Evolutionary conservation across 2,329 filamentous ascomycete species (phyloP), one percentile per base, ranked within the genome.

Genomic region (Mariannaea sp.): DNA sequence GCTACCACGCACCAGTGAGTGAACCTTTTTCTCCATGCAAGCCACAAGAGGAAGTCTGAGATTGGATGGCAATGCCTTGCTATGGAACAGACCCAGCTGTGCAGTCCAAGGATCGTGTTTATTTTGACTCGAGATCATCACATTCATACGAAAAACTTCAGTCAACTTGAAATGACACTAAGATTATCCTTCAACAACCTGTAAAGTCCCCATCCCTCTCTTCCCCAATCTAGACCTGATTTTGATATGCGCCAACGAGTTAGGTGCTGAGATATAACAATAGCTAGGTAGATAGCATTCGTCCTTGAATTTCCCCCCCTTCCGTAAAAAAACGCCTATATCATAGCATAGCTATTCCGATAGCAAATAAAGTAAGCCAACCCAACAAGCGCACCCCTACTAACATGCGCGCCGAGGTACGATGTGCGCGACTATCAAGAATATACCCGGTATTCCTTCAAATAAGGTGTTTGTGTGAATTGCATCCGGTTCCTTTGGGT

Each of bases 271-370:
- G 41, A 49, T 54, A 49, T 45, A 54, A 36, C 33, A 49, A 30
- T 27, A 33, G 30, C 32, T 35, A 30, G 16, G 16, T 39, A 45
- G n/a, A 30, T 38, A 41, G 36, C 38, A 36, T 16, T 38, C 42
- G 46, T 30, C 51, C 45, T 39, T 39, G 20, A 41, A 45, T 54
- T 26, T 40, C 51, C 47, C 39, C n/a, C n/a, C n/a, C n/a, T n/a
- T n/a, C n/a, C n/a, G n/a, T n/a, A n/a, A n/a, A 36, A 42, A 54
- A 40, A 46, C 51, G 43, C 51, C 46, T 20, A 49, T 49, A 35
- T 33, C 38, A 35, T 35, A 33, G 22, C 29, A 33, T 33, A 40
- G 38, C 30, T 19, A 49, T 41, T 36, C 46, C 46, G 10, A 29
- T 41, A 16, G 16, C n/a, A 48, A 22, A 24, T 33, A 49, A 48